phyloP scores from a whole-genome alignment of 2,329 filamentous ascomycete species.

The Monosporascus sp. region DNA sequence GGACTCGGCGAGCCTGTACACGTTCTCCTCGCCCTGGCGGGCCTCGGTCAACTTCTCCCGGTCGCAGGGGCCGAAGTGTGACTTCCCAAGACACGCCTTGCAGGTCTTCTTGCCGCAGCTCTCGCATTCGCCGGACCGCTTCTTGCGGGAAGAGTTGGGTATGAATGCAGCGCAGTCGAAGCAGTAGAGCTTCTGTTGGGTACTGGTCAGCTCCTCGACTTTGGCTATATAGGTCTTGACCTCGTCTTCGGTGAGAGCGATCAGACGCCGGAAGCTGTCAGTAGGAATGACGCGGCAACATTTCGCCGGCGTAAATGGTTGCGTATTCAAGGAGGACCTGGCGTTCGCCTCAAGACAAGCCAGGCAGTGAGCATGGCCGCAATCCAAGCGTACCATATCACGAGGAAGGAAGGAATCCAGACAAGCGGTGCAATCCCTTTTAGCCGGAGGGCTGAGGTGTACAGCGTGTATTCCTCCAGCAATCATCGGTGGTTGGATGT shows the following conservation, averaged over 20 bases:
- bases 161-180: conserved; percentile 12
- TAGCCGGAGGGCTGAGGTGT: neutral
- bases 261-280: neutral
- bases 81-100: conserved; percentile 10
- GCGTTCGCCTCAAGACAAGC: conserved; percentile 3
- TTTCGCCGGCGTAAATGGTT: conserved; percentile 11
- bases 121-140: conserved; percentile 7
- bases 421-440: conserved; percentile 5
- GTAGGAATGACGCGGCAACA: conserved; percentile 11
- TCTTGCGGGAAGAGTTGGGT: conserved; percentile 1
- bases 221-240: conserved; percentile 2
- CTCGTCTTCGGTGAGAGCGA: conserved; percentile 4
- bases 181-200: conserved; percentile 10
- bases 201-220: conserved; percentile 11
- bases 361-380: conserved; percentile 8
- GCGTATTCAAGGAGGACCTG: conserved; percentile 1
- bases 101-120: conserved; percentile 13
- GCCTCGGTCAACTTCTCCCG: neutral
- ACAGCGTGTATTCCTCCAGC: neutral
- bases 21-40: neutral
- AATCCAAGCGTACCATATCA: neutral
- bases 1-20: conserved; percentile 4
- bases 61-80: conserved; percentile 16
- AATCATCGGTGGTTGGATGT: no score
- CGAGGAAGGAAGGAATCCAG: neutral